Conservation (phyloP, 2,329 filamentous ascomycete genomes). For the Colletotrichum euphorbiae region DNA sequence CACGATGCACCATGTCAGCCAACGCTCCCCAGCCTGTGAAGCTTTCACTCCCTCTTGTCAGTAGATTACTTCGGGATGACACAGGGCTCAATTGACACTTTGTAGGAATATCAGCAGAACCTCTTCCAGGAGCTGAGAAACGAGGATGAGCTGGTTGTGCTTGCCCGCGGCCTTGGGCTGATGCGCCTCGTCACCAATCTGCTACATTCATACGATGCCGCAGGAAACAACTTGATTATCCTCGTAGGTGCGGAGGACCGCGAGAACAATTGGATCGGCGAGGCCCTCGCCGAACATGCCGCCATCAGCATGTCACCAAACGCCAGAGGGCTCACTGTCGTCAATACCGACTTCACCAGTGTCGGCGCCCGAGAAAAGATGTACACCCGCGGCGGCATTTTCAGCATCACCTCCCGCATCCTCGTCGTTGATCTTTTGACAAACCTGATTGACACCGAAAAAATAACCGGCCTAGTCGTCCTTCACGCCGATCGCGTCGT, state of each 20-base stretch:
- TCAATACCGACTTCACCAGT: constrained; percentile 94
- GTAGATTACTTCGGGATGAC: constrained; percentile 32
- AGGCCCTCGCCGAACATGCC: constrained; percentile 94
- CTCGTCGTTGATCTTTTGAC: constrained; percentile 93
- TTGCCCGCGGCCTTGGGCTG: constrained; percentile 91
- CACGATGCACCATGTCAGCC: constrained; percentile 47
- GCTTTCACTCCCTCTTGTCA: constrained; percentile 80
- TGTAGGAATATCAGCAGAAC: constrained; percentile 89
- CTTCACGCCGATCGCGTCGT: constrained; percentile 89
- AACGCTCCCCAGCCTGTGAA: constrained; percentile 77
- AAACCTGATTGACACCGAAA: constrained; percentile 82
- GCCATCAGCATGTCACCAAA: constrained; percentile 86
- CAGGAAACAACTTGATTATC: constrained; percentile 91
- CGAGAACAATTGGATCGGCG: constrained; percentile 97
- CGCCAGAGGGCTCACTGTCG: constrained; percentile 86
- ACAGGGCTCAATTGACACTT: neutral
- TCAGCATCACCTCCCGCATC: constrained; percentile 96
- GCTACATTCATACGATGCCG: constrained; percentile 95
- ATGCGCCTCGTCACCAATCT: constrained; percentile 95
- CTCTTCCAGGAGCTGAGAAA: constrained; percentile 90
- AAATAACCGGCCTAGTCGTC: constrained; percentile 86
- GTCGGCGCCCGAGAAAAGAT: constrained; percentile 90
- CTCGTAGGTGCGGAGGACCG: constrained; percentile 90
- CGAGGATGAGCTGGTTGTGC: constrained; percentile 93
- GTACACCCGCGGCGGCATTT: constrained; percentile 89